Conservation (phyloP, 164 flowering plant genomes). For the Magnolia changhungtana region DNA sequence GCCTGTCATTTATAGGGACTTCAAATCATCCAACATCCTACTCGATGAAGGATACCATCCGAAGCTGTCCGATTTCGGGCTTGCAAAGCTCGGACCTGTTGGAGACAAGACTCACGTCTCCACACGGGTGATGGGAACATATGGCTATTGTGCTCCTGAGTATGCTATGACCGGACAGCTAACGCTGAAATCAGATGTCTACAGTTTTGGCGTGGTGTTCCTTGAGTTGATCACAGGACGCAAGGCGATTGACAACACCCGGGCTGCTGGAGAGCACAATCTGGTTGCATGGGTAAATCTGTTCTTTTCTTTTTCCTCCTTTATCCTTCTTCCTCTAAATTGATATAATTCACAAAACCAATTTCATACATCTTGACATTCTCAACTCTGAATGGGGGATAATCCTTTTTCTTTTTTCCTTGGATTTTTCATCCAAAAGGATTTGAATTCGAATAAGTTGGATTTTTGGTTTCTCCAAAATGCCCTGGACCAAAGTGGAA, state of each 20-base stretch:
- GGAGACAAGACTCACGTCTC: constrained; percentile 98
- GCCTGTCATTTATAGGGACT: constrained; percentile 89
- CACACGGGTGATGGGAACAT: constrained; percentile 96
- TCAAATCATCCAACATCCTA: constrained; percentile 91
- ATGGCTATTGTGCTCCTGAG: constrained; percentile 97
- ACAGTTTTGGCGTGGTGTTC: constrained; percentile 93
- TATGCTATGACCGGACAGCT: constrained; percentile 98
- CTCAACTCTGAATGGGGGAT: not conserved
- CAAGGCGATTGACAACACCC: constrained; percentile 74
- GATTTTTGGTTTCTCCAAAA: not conserved
- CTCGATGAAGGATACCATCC: constrained; percentile 84
- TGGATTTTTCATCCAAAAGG: not conserved
- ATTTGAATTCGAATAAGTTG: not conserved
- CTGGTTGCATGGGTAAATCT: constrained; percentile 88
- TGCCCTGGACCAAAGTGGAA: not conserved
- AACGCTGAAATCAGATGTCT: constrained; percentile 88
- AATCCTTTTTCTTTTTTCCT: too few species aligned
- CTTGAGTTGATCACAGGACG: constrained; percentile 95
- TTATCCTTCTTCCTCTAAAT: not conserved
- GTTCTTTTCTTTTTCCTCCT: not conserved
- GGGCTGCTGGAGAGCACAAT: constrained; percentile 76
- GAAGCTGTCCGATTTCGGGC: constrained; percentile 92
- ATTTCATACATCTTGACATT: not conserved
- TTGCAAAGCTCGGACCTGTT: constrained; percentile 92
- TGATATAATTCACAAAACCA: not conserved